Conservation (phyloP, 371 early-diverging fungal species). For the Rhizomucor pusillus region DNA sequence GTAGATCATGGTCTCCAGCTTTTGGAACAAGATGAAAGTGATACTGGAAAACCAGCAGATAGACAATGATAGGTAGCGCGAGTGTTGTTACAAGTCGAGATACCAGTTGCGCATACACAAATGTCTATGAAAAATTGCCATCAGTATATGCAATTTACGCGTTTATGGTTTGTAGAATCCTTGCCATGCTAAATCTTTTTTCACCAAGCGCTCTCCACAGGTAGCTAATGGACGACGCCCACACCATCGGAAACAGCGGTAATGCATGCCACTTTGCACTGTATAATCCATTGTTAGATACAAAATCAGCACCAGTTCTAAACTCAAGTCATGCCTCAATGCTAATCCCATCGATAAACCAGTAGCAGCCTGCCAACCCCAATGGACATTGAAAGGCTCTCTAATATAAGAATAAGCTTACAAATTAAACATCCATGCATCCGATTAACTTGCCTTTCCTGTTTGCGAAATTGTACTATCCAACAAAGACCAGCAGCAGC, state of each 20-base stretch:
- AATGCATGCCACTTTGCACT: slow-evolving; percentile 36
- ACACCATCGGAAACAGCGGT: slow-evolving; percentile 15
- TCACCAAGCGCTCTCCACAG: slow-evolving; percentile 83
- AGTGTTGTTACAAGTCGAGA: slow-evolving; percentile 70
- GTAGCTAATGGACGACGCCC: slow-evolving; percentile 69
- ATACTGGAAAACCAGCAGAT: slow-evolving; percentile 72
- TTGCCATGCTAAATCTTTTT: slow-evolving; percentile 39
- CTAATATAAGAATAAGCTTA: background rate
- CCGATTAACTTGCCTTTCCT: slow-evolving; percentile 17
- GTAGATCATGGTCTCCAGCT: slow-evolving; percentile 79
- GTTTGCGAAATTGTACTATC: slow-evolving; percentile 7
- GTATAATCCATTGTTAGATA: background rate
- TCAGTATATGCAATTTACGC: background rate
- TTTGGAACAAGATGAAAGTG: slow-evolving; percentile 73
- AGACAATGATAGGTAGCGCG: slow-evolving; percentile 77
- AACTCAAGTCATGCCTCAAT: slow-evolving; percentile 9
- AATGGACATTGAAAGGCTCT: slow-evolving; percentile 6
- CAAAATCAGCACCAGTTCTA: background rate
- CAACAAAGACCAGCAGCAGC: slow-evolving; percentile 14
- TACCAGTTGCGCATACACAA: slow-evolving; percentile 36
- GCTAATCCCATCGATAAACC: slow-evolving; percentile 10
- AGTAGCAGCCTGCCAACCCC: background rate
- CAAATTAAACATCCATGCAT: background rate
- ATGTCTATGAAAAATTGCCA: background rate
- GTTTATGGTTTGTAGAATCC: background rate